Base-by-base conservation (phyloP, 768 basidiomycete species). In the Rickenella mellea region DNA sequence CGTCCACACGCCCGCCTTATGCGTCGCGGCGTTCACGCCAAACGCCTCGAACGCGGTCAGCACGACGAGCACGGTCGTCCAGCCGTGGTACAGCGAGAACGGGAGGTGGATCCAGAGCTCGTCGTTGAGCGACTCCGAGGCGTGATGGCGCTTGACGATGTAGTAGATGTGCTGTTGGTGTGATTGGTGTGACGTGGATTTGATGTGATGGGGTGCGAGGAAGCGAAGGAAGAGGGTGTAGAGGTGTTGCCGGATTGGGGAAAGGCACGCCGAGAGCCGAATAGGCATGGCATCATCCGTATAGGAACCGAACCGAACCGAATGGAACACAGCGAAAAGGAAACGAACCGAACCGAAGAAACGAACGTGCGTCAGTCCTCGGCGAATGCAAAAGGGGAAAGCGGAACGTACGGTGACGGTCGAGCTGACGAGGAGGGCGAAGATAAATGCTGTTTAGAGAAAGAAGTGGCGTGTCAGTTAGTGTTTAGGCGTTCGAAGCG, bases 91-190 rank as follows among this genome's bases (percentile, higher is more conserved):
- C 37, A 97, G 78, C 2, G 87, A 92, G 75, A 98, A 97, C 2
- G 96, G 96, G 14, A 96, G 79, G 61, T 97, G 92, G 32, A 97
- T 73, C 47, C 94, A 92, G 48, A 93, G 59, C 62, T 96, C 92
- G 48, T 94, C 91, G 17, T 69, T 68, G 32, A 71, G 50, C 46
- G 57, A 73, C 53, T 83, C 70, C 21, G 86, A 64, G 21, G 70
- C 60, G 58, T 91, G 80, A 48, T 78, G 74, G 63, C 91, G 89
- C 73, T 94, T 93, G 57, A 97, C 83, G 45, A 87, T 67, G 58
- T 93, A 97, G 68, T 98, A 96, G 59, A 94, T 87, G 62, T 93
- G 90, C 73, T 83, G n/a, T n/a, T n/a, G n/a, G n/a, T n/a, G n/a
- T n/a, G n/a, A n/a, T n/a, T n/a, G n/a, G n/a, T n/a, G n/a, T n/a